A percentile compares a stretch with the other conserved stretches of the same genome.
Evolutionary conservation across 805 yeast species (phyloP).

Genomic region (Kazachstania martiniae): DNA sequence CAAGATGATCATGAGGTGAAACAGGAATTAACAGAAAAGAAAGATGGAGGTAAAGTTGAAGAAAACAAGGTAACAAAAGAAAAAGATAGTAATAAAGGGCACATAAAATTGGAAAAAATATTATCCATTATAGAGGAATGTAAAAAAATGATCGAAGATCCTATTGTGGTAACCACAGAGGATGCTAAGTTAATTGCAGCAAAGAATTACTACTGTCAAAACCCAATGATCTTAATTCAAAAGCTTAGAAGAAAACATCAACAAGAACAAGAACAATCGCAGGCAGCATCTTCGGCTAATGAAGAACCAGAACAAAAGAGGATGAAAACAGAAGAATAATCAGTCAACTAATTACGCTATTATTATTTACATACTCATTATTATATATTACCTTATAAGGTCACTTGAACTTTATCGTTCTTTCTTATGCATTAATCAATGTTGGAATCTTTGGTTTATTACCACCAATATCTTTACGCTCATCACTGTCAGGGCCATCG

Average conservation of each 20-base stretch:
- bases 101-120: constrained; percentile 32
- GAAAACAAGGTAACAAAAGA: constrained; percentile 35
- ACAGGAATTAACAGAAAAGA: constrained; percentile 7
- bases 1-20: constrained; percentile 1
- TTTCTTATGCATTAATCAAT: constrained; percentile 19
- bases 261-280: constrained; percentile 5
- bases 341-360: no score
- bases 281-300: no score
- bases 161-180: constrained; percentile 41
- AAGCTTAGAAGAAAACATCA: constrained; percentile 38
- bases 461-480: constrained; percentile 30
- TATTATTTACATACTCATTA: no score
- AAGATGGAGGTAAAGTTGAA: constrained; percentile 17
- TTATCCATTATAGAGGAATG: constrained; percentile 40
- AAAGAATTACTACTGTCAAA: constrained; percentile 50
- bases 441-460: constrained; percentile 24
- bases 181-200: constrained; percentile 54
- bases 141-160: constrained; percentile 33
- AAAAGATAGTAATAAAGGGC: constrained; percentile 8
- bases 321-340: constrained; percentile 4
- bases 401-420: not conserved
- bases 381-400: not conserved
- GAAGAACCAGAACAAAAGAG: constrained; percentile 7
- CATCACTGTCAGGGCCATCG: constrained; percentile 40
- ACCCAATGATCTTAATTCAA: constrained; percentile 45